A percentile compares a stretch with the other conserved stretches of the same genome.
Conservation (phyloP, 139 green algal species). For the Volvox reticuliferus region DNA sequence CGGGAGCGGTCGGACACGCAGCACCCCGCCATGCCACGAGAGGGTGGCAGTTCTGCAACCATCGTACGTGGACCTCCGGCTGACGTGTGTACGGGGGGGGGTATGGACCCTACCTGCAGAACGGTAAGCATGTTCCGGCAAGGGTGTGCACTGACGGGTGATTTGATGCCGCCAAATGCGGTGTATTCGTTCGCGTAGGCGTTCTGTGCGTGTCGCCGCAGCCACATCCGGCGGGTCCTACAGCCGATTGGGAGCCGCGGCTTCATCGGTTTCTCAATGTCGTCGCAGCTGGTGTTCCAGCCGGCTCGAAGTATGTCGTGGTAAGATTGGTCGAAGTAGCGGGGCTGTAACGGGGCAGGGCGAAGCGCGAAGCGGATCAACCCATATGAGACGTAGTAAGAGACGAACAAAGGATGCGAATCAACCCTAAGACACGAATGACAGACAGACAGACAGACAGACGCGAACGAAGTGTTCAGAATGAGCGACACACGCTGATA, state of each 20-base stretch:
- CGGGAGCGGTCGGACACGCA: too few relatives aligned
- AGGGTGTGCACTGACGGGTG: not conserved
- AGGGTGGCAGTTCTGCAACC: too few relatives aligned
- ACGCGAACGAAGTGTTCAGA: too few relatives aligned
- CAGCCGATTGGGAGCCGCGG: not conserved
- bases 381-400: too few relatives aligned
- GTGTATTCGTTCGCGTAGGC: constrained; percentile 50
- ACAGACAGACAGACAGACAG: too few relatives aligned
- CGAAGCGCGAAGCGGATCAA: too few relatives aligned
- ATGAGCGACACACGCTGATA: too few relatives aligned
- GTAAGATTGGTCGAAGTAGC: not conserved
- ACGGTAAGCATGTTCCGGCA: constrained; percentile 36
- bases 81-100: too few relatives aligned
- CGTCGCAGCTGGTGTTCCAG: not conserved
- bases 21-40: too few relatives aligned
- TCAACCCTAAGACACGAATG: too few relatives aligned
- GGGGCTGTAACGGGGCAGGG: not conserved
- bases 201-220: not conserved
- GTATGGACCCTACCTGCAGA: constrained; percentile 7
- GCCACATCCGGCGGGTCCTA: not conserved
- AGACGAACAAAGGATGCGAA: too few relatives aligned
- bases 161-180: not conserved
- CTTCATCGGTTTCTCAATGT: not conserved
- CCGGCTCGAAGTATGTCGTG: not conserved
- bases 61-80: too few relatives aligned